phyloP scores from a whole-genome alignment of 352 stramenopile species.

The Phytophthora fragariaefolia region DNA sequence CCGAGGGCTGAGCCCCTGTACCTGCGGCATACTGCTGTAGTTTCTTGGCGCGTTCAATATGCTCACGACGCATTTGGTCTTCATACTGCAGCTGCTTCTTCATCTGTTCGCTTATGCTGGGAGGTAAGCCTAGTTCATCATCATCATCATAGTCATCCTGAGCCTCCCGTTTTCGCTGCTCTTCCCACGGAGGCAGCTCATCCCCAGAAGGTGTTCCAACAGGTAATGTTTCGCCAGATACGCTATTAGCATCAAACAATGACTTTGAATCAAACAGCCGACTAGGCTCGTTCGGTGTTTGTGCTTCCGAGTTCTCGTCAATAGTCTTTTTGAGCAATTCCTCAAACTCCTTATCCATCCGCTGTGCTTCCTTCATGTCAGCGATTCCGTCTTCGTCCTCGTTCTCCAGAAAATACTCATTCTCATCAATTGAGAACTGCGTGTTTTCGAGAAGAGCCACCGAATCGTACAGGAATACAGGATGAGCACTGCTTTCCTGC shows the following conservation, averaged over 20 bases:
- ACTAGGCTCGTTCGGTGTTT: background rate
- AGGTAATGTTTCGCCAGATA: conserved; percentile 31
- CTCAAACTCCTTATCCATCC: conserved; percentile 73
- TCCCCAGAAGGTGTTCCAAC: conserved; percentile 17
- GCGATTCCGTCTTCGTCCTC: conserved; percentile 54
- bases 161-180: conserved; percentile 4
- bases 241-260: conserved; percentile 17
- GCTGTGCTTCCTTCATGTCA: conserved; percentile 71
- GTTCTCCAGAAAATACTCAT: conserved; percentile 62
- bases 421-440: conserved; percentile 58
- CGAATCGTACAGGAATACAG: conserved; percentile 50
- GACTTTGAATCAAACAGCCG: conserved; percentile 14
- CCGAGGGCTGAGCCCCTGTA: background rate
- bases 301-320: conserved; percentile 10
- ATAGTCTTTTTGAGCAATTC: conserved; percentile 44
- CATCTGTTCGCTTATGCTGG: conserved; percentile 43
- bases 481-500: conserved; percentile 26
- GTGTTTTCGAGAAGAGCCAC: conserved; percentile 35
- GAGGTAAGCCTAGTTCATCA: conserved; percentile 41
- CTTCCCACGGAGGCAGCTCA: conserved; percentile 30
- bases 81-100: conserved; percentile 27
- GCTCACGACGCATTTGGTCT: conserved; percentile 32
- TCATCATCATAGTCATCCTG: conserved; percentile 33
- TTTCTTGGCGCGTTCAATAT: conserved; percentile 31
- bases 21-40: conserved; percentile 25